Conservation (phyloP, 306 rosid genomes). For the Lathyrus aphaca region DNA sequence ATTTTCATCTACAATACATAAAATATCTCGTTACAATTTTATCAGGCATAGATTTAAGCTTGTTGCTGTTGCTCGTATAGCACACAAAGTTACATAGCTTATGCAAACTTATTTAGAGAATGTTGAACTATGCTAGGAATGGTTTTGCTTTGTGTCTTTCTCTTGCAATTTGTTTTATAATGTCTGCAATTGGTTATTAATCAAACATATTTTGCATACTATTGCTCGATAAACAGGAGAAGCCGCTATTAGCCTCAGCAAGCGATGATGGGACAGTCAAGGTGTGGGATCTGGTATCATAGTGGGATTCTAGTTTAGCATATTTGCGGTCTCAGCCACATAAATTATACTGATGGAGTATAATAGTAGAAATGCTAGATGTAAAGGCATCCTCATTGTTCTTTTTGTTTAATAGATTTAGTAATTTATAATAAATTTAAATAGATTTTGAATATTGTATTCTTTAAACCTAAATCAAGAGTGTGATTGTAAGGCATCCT, state of each 20-base stretch:
- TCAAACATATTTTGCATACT: background rate
- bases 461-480: slow-evolving; percentile 24
- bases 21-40: background rate
- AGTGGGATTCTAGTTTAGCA: slow-evolving; percentile 41
- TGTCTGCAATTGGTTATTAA: background rate
- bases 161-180: background rate
- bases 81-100: background rate
- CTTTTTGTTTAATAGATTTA: slow-evolving; percentile 8
- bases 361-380: slow-evolving; percentile 39
- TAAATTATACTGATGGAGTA: slow-evolving; percentile 39
- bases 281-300: slow-evolving; percentile 82
- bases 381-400: slow-evolving; percentile 38
- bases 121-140: slow-evolving; percentile 19
- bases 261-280: slow-evolving; percentile 87
- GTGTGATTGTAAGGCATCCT: slow-evolving; percentile 35
- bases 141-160: slow-evolving; percentile 31
- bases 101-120: slow-evolving; percentile 20
- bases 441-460: slow-evolving; percentile 32
- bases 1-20: background rate
- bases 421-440: background rate
- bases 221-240: slow-evolving; percentile 55
- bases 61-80: slow-evolving; percentile 1
- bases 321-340: slow-evolving; percentile 42
- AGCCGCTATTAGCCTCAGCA: slow-evolving; percentile 77
- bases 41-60: background rate